phyloP scores from a whole-genome alignment of 148 eudicot species.

The Polygonum maritimum region DNA sequence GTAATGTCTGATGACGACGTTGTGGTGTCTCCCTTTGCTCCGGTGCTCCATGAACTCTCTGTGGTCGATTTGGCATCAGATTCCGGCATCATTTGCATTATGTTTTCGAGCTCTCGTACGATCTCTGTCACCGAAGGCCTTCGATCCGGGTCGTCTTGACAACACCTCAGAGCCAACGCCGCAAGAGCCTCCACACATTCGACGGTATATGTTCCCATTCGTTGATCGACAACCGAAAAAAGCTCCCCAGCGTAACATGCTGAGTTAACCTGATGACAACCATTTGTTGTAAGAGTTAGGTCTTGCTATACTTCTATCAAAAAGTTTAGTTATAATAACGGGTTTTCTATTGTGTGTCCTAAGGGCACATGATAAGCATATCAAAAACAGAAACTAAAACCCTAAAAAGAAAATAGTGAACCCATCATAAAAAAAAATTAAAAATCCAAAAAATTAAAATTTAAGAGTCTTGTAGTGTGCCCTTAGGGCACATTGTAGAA shows the following conservation, averaged over 20 bases:
- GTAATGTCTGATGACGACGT: constrained; percentile 15
- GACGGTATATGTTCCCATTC: constrained; percentile 45
- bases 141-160: constrained; percentile 45
- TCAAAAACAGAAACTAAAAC: too few relatives aligned
- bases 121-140: constrained; percentile 71
- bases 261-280: constrained; percentile 34
- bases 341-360: too few relatives aligned
- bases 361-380: too few relatives aligned
- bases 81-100: constrained; percentile 42
- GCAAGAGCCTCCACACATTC: constrained; percentile 55
- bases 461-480: too few relatives aligned
- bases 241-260: constrained; percentile 42
- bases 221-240: constrained; percentile 46
- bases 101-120: constrained; percentile 61
- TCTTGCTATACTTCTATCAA: too few relatives aligned
- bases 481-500: too few relatives aligned
- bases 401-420: too few relatives aligned
- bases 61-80: neutral
- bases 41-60: constrained; percentile 21
- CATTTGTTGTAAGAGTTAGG: too few relatives aligned
- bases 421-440: too few relatives aligned
- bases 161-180: constrained; percentile 49
- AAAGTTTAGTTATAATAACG: too few relatives aligned
- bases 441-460: too few relatives aligned
- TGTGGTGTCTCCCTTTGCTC: constrained; percentile 17